Base-by-base conservation (phyloP, 306 rosid species). In the Albizia julibrissin region DNA sequence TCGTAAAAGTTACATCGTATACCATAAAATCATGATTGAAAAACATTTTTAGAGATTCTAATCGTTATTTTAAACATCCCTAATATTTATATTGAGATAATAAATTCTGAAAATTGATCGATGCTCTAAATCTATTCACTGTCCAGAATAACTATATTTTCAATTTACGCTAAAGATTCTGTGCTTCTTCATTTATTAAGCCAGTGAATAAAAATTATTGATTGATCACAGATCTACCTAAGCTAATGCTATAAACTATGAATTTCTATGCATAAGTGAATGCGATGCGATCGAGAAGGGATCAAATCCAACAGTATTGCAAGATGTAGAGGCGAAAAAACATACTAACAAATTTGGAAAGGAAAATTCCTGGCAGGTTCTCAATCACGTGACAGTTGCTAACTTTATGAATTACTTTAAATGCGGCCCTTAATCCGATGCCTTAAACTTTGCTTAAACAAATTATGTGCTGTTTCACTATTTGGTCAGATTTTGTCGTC, bases 281-380 rank as follows among this genome's bases (percentile, higher is more conserved):
- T 26, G 19, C 0, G 34, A 26, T 61, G 67, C 31, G 18, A 26
- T 62, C 21, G 21, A 4, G 19, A 0, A 1, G 18, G 68, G 67
- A 61, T 61, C 9, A 26, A 62, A 24, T 61, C 33, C 33, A 10
- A 19, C 59, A 27, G 16, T 22, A 58, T 27, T 1, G 5, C 10
- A 62, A 62, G 68, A 13, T 18, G 37, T 62, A 19, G 27, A 4
- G 0, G 47, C 10, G 4, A n/a, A 40, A 49, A 49, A 18, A 6
- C 8, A 18, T 5, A 69, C 52, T 70, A 42, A 21, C 4, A 13
- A 12, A 47, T 47, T 24, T 13, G 39, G 49, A n/a, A 26, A 80
- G 52, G 84, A 84, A 84, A 81, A 76, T 75, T 81, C 84, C 82
- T 81, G 75, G 77, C 44, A 40, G 50, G 33, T 81, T 79, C 83